Base-by-base conservation (phyloP, 805 yeast genomes). In the Zygosaccharomyces gambellarensis region DNA sequence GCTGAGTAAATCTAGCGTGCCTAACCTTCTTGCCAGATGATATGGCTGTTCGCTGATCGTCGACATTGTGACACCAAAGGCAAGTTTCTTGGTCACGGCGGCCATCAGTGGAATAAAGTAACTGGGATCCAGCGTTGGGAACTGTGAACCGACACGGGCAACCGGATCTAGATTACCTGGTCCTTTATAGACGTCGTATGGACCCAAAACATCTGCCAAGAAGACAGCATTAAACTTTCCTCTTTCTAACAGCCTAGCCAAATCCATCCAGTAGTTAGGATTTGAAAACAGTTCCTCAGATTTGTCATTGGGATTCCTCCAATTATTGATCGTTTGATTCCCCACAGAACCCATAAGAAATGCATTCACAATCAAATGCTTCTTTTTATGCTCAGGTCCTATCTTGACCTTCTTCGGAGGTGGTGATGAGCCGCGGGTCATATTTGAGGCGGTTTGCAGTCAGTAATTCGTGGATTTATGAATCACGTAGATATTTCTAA, bases 21-120 rank as follows among this genome's bases (percentile, higher is more conserved):
- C 75, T 50, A 73, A 54, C 46, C 77, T 62, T 56, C 78, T 62
- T 4, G 75, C 72, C 46, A 74, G 65, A 49, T 68, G 71, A 41
- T 64, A 70, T 0, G 78, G 78, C 27, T 67, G 69, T 43, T 74
- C 78, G 47, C 72, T 67, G 25, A 75, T 65, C 3, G 78, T 74
- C 19, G 73, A 64, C 45, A 70, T 70, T 2, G 78, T 74, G 36
- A 73, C 56, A 5, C 75, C 78, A 53, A 74, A 72, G 2, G 69
- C 54, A 23, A 74, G 50, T 25, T 68, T 67, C 45, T 68, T 63
- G 5, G 78, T 75, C 5, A 71, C 74, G 5, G 74, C 65, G 25
- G 78, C 77, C 69, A 74, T 70, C n/a, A 65, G 69, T 7, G 71
- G 55, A 19, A 71, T 61, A 25, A 68, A 65, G 12, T 72, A 71